Conservation (phyloP, 495 filamentous ascomycete genomes). For the Penicillium canariense region DNA sequence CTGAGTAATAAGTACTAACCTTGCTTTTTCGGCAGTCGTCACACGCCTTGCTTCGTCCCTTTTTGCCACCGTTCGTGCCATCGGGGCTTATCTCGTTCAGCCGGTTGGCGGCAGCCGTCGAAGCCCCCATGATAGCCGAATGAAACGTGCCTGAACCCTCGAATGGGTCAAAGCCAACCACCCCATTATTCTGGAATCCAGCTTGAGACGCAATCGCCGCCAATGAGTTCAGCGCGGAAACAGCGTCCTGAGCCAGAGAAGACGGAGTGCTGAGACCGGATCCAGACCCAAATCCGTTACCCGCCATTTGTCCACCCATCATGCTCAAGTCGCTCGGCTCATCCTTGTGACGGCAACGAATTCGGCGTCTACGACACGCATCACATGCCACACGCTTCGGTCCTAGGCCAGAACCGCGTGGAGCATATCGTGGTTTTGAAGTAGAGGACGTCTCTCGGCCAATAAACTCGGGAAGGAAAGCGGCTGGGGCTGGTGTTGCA, state of each 20-base stretch:
- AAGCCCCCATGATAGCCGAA: constrained; percentile 27
- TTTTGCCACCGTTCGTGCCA: constrained; percentile 40
- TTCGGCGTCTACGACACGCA: constrained; percentile 52
- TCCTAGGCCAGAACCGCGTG: constrained; percentile 44
- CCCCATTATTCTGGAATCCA: constrained; percentile 29
- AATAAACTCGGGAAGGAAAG: constrained; percentile 9
- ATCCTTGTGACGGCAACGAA: constrained; percentile 55
- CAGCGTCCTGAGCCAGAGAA: constrained; percentile 44
- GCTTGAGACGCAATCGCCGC: constrained; percentile 44
- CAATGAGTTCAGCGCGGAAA: constrained; percentile 44
- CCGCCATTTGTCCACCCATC: constrained; percentile 29
- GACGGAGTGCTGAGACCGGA: constrained; percentile 33
- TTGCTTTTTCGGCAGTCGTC: constrained; percentile 68
- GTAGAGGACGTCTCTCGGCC: constrained; percentile 28
- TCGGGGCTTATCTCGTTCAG: constrained; percentile 39
- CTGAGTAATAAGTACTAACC: constrained; percentile 36
- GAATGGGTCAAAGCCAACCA: constrained; percentile 27
- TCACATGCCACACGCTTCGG: constrained; percentile 55
- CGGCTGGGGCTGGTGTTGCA: constrained; percentile 20
- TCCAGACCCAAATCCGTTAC: constrained; percentile 30
- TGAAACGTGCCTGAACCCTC: constrained; percentile 30
- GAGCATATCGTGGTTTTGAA: constrained; percentile 33
- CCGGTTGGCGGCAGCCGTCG: constrained; percentile 29
- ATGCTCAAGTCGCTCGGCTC: constrained; percentile 34
- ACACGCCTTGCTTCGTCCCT: constrained; percentile 61